Percentiles rank a stretch among this genome's conserved stretches.
These are phyloP conservation scores for Craspedostauros australis DNA, from an alignment of 108 stramenopile species.

Conservation along the genomic window DNA sequence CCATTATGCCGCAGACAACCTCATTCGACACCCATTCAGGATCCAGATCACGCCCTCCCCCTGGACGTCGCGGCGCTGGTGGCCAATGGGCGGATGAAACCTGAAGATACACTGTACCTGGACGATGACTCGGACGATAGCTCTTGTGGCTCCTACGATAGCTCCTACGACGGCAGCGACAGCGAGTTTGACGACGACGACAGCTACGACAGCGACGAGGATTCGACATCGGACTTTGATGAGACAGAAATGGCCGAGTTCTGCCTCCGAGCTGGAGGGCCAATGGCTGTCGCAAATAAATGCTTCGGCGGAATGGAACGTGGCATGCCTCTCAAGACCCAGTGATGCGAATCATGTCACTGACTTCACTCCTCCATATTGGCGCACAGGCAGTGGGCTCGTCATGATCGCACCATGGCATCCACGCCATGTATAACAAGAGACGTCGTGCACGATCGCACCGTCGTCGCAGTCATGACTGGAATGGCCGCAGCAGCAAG, in stretches of 20 bases:
- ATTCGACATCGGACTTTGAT: constrained; percentile 4
- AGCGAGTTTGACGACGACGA: constrained; percentile 1
- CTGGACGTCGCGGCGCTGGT: constrained; percentile 22
- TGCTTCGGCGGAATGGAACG: too few relatives aligned
- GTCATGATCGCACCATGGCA: too few relatives aligned
- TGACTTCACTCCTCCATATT: too few relatives aligned
- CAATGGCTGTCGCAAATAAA: constrained; percentile 9
- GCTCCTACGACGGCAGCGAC: constrained; percentile 1
- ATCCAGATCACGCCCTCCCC: constrained; percentile 21
- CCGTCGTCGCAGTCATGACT: too few relatives aligned
- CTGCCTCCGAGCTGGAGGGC: constrained; percentile 16
- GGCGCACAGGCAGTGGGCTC: too few relatives aligned
- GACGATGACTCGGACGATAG: too few relatives aligned
- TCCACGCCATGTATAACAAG: too few relatives aligned
- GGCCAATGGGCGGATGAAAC: constrained; percentile 20
- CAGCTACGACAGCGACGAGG: constrained; percentile 1
- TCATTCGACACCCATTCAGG: constrained; percentile 21
- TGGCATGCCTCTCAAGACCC: too few relatives aligned
- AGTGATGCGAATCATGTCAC: too few relatives aligned
- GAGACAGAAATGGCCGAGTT: constrained; percentile 11
- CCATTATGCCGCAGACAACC: constrained; percentile 9
- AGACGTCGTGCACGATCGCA: too few relatives aligned
- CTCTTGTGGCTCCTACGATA: too few relatives aligned
- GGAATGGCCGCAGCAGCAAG: too few relatives aligned
- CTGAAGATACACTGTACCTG: constrained; percentile 22